Evolutionary conservation across 441 rosid species (phyloP).

Genomic region (Lepidium campestre): DNA sequence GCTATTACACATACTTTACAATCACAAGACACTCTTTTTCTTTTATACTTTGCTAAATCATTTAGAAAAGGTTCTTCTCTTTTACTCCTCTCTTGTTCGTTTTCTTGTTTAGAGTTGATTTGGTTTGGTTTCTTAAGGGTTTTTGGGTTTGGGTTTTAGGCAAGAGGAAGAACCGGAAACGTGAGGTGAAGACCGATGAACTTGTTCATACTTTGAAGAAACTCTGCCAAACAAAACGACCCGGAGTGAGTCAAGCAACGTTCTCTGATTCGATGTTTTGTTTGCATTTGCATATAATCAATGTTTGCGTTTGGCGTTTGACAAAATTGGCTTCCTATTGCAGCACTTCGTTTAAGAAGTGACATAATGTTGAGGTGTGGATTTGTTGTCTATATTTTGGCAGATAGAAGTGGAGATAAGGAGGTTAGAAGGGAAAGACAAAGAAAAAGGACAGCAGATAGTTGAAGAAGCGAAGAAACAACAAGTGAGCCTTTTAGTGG

Average conservation of each 20-base stretch:
- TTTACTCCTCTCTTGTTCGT: background rate
- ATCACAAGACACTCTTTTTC: conserved; percentile 54
- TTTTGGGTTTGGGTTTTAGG: conserved; percentile 18
- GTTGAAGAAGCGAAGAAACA: conserved; percentile 67
- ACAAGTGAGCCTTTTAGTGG: conserved; percentile 55
- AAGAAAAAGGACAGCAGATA: conserved; percentile 56
- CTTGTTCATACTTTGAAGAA: conserved; percentile 60
- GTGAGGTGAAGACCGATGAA: conserved; percentile 43
- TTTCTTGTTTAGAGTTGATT: background rate
- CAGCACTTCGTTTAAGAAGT: too few relatives aligned
- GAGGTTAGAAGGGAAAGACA: conserved; percentile 52
- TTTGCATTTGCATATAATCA: too few relatives aligned
- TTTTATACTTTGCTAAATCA: conserved; percentile 46
- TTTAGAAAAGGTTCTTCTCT: conserved; percentile 35
- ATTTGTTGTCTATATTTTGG: background rate
- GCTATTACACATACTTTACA: conserved; percentile 72
- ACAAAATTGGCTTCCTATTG: too few relatives aligned
- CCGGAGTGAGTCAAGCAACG: conserved; percentile 50
- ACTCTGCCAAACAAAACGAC: conserved; percentile 52
- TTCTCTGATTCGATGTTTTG: background rate
- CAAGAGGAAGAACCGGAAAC: conserved; percentile 33
- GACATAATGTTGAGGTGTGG: background rate
- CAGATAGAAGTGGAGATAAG: conserved; percentile 60
- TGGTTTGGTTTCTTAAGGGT: background rate
- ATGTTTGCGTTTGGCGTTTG: too few relatives aligned